Conservation (phyloP, 176 grass and related monocot species). For the Zea luxurians region DNA sequence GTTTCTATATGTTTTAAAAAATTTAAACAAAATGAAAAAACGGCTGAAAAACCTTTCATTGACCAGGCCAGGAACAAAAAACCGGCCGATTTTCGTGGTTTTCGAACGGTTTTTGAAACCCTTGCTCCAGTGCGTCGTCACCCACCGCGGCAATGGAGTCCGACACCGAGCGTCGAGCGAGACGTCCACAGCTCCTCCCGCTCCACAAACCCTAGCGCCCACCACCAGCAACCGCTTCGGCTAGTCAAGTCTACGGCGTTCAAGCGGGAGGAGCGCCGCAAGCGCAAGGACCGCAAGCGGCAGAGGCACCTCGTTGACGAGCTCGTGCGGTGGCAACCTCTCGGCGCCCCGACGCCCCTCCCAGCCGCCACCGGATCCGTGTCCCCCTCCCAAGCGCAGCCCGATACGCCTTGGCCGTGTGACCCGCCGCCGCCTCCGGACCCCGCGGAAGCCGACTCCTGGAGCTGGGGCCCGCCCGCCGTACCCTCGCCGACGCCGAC, state of each 20-base stretch:
- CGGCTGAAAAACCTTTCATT: no score
- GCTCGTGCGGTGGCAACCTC: constrained; percentile 57
- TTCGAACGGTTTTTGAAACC: no score
- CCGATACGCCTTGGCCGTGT: constrained; percentile 62
- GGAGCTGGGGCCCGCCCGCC: constrained; percentile 39
- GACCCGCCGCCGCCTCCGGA: constrained; percentile 38
- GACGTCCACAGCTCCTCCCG: constrained; percentile 7
- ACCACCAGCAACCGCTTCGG: constrained; percentile 28
- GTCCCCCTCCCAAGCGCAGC: not conserved
- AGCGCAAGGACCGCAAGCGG: constrained; percentile 63
- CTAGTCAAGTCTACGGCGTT: constrained; percentile 61
- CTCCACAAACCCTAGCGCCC: constrained; percentile 39
- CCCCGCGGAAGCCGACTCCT: constrained; percentile 10
- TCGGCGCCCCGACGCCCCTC: constrained; percentile 33
- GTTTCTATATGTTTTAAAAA: no score
- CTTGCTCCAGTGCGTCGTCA: not conserved
- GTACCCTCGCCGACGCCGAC: not conserved
- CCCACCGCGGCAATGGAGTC: constrained; percentile 36
- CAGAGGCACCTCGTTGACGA: constrained; percentile 46
- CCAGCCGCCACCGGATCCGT: not conserved
- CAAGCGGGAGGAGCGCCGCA: constrained; percentile 79
- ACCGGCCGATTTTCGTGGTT: no score
- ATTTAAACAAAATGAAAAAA: no score
- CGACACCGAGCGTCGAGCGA: constrained; percentile 17
- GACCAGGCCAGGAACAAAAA: no score